phyloP scores from a whole-genome alignment of 306 rosid species.

The Biancaea sappan region DNA sequence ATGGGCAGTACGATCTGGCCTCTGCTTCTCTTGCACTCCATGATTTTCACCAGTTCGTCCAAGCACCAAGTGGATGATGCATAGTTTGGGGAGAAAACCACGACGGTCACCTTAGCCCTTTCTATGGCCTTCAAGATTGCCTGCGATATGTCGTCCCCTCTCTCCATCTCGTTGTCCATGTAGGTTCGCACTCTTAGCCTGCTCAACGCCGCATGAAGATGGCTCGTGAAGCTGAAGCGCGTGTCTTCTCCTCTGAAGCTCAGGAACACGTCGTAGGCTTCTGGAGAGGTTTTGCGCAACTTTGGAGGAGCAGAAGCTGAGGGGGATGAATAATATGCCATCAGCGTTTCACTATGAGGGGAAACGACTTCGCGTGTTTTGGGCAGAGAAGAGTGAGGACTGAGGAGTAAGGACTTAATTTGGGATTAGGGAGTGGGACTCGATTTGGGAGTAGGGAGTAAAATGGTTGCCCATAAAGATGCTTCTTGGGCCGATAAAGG shows the following conservation, averaged over 20 bases:
- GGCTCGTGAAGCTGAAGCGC: constrained; percentile 32
- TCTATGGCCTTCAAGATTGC: constrained; percentile 32
- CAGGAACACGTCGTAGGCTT: constrained; percentile 21
- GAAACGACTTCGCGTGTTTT: no score
- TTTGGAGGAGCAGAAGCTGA: constrained; percentile 18
- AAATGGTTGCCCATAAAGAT: no score
- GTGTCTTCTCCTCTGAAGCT: constrained; percentile 40
- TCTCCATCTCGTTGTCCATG: constrained; percentile 33
- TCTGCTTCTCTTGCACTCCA: constrained; percentile 21
- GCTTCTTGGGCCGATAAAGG: no score
- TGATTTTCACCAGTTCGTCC: constrained; percentile 34
- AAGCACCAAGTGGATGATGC: constrained; percentile 40
- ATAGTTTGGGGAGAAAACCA: constrained; percentile 31
- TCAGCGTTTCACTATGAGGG: neutral
- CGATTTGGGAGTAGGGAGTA: no score
- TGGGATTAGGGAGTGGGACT: no score
- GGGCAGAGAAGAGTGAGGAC: no score
- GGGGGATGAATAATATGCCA: constrained; percentile 19
- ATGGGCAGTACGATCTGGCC: constrained; percentile 32
- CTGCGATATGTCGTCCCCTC: constrained; percentile 43
- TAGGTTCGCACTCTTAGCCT: constrained; percentile 26
- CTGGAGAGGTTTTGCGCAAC: neutral
- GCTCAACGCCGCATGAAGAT: constrained; percentile 25
- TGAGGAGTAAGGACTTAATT: no score
- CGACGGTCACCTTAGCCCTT: constrained; percentile 11